Conservation (phyloP, 345 rosid genomes). For the Euclidium syriacum region DNA sequence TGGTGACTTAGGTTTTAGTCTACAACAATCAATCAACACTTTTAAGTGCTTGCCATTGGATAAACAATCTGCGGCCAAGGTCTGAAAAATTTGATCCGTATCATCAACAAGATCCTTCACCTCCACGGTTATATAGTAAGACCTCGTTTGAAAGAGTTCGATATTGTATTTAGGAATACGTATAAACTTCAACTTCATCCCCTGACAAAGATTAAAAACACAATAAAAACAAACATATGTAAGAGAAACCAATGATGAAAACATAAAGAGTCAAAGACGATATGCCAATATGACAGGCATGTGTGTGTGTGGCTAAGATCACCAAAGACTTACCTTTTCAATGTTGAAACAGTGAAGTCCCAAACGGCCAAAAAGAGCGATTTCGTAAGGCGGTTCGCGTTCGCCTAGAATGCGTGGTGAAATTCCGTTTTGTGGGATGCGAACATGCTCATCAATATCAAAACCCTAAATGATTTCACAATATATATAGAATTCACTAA, state of each 20-base stretch:
- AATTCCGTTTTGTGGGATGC: not conserved
- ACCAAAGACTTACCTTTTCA: no score
- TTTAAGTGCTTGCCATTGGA: not conserved
- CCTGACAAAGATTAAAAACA: not conserved
- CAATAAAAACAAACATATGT: not conserved
- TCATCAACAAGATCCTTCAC: not conserved
- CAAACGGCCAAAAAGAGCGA: not conserved
- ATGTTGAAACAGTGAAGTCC: constrained; percentile 8
- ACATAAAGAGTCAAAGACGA: no score
- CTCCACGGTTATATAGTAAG: constrained; percentile 2
- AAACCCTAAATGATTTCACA: no score
- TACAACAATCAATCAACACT: not conserved
- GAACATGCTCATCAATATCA: not conserved
- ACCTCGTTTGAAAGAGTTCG: no score
- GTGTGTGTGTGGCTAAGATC: no score
- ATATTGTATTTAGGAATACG: not conserved
- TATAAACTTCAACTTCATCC: not conserved
- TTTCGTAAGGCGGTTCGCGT: not conserved
- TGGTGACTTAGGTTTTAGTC: not conserved
- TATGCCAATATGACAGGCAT: no score
- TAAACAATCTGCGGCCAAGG: no score
- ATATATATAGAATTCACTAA: no score
- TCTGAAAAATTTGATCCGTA: not conserved
- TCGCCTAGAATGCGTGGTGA: not conserved
- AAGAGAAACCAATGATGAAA: no score